Percentiles rank a stretch among this genome's conserved stretches.
Evolutionary conservation across 2,329 filamentous ascomycete species (phyloP).

Genomic region (Fusarium virguliforme): DNA sequence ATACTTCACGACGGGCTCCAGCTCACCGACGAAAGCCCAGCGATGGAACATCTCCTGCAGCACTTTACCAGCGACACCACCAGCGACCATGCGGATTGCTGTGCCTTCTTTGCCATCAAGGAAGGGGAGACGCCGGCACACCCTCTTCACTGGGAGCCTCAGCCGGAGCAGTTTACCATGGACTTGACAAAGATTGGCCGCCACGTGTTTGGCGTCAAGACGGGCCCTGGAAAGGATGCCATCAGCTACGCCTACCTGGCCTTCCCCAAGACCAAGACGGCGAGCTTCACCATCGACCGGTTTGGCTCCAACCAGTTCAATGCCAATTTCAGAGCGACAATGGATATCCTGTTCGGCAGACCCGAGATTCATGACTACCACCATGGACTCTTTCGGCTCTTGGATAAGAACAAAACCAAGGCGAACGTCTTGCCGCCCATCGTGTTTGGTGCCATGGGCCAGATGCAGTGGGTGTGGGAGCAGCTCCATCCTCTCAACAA

Average conservation of each 20-base stretch:
- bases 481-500: constrained; percentile 40
- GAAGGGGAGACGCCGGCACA: background rate
- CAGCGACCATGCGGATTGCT: constrained; percentile 25
- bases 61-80: constrained; percentile 16
- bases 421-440: background rate
- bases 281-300: constrained; percentile 20
- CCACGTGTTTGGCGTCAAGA: constrained; percentile 12
- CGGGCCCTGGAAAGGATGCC: constrained; percentile 17
- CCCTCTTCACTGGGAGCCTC: constrained; percentile 46
- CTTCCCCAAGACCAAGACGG: constrained; percentile 34
- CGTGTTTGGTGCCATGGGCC: constrained; percentile 38
- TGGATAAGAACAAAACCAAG: constrained; percentile 24
- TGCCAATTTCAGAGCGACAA: constrained; percentile 43
- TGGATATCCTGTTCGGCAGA: constrained; percentile 50
- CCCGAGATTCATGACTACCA: constrained; percentile 17
- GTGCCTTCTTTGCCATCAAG: constrained; percentile 47
- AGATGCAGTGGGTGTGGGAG: constrained; percentile 36
- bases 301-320: constrained; percentile 52
- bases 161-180: constrained; percentile 24
- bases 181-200: constrained; percentile 42
- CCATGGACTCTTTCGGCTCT: constrained; percentile 40
- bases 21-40: constrained; percentile 11
- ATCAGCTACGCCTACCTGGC: constrained; percentile 44
- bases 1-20: constrained; percentile 31
- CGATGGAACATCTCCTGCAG: constrained; percentile 8